A percentile compares a stretch with the other conserved stretches of the same genome.
Evolutionary conservation across 257 asterid species (phyloP).

Genomic region (Fraxinus quadrangulata): DNA sequence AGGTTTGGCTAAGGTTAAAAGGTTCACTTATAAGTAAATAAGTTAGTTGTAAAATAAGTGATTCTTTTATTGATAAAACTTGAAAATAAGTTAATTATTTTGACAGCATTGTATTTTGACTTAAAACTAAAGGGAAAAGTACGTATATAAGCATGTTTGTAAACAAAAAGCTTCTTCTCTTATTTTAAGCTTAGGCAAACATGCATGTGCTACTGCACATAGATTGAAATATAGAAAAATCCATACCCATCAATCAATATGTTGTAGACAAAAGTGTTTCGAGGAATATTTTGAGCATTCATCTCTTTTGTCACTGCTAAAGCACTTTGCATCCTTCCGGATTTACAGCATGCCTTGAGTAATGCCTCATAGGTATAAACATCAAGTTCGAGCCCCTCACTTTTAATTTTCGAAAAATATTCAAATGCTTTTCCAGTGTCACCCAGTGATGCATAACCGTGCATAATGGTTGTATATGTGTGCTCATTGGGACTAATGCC

Average conservation of each 20-base stretch:
- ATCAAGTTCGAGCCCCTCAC: constrained; percentile 88
- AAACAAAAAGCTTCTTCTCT: neutral
- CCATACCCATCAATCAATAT: constrained; percentile 92
- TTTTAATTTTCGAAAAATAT: constrained; percentile 76
- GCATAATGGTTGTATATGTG: constrained; percentile 92
- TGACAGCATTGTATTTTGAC: neutral
- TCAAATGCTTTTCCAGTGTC: constrained; percentile 94
- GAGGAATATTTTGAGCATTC: constrained; percentile 69
- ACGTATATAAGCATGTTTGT: neutral
- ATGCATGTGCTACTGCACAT: neutral
- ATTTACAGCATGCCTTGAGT: constrained; percentile 96
- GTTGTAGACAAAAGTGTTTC: constrained; percentile 91
- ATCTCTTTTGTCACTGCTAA: constrained; percentile 93
- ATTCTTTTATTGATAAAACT: neutral
- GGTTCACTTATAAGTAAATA: neutral
- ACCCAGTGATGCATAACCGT: constrained; percentile 96
- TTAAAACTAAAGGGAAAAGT: neutral
- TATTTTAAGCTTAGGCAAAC: neutral
- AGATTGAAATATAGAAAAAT: neutral
- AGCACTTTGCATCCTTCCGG: constrained; percentile 99
- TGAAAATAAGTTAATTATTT: neutral
- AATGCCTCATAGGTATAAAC: constrained; percentile 88
- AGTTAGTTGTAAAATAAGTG: neutral
- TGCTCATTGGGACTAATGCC: constrained; percentile 82
- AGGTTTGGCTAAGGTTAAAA: neutral